phyloP scores from a whole-genome alignment of 2,329 filamentous ascomycete species.

The Claviceps purpurea region DNA sequence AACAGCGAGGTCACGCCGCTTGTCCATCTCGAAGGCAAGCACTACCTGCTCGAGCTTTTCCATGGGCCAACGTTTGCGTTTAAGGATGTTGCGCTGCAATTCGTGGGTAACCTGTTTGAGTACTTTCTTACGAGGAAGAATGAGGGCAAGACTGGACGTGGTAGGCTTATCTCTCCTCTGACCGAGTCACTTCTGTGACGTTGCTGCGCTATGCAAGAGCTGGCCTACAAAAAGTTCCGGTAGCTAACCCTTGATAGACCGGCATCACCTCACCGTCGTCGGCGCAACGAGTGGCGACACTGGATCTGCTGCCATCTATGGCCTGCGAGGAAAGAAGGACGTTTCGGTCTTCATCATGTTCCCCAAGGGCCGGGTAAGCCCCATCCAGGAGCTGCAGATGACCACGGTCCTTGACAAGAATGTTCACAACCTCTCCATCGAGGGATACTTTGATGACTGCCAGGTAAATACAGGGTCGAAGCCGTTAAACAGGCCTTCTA shows the following conservation, averaged over 20 bases:
- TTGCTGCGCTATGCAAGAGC: background rate
- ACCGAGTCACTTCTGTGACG: background rate
- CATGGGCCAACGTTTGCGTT: conserved; percentile 93
- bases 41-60: conserved; percentile 87
- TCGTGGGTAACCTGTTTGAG: conserved; percentile 91
- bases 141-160: conserved; percentile 47
- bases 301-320: conserved; percentile 91
- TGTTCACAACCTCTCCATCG: conserved; percentile 82
- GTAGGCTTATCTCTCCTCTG: conserved; percentile 16
- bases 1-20: conserved; percentile 65
- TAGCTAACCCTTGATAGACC: conserved; percentile 29
- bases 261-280: conserved; percentile 74
- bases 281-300: conserved; percentile 82
- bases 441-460: conserved; percentile 91
- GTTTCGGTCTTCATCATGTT: conserved; percentile 92
- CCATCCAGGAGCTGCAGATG: conserved; percentile 95
- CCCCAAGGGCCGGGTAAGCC: conserved; percentile 79
- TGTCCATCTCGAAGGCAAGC: conserved; percentile 58
- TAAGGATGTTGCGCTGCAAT: conserved; percentile 92
- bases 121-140: conserved; percentile 72
- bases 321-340: conserved; percentile 88
- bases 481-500: no score
- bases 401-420: conserved; percentile 83
- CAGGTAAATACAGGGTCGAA: conserved; percentile 40
- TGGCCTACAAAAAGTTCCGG: background rate